These are phyloP conservation scores for Apophysomyces variabilis DNA, from an alignment of 371 early-diverging fungal species.

Conservation along the genomic window DNA sequence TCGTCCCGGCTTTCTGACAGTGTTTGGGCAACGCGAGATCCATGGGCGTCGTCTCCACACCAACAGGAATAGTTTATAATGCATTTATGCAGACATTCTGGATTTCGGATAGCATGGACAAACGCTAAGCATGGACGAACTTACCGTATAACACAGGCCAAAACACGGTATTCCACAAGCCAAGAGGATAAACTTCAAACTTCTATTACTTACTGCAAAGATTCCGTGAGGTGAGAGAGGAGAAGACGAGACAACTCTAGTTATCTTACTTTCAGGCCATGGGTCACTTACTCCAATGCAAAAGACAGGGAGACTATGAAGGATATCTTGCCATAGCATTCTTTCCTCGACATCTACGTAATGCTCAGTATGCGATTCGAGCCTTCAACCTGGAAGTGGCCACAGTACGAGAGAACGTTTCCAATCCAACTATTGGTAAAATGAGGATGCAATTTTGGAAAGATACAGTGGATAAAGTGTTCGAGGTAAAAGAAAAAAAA, in stretches of 20 bases:
- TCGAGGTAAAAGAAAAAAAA: constrained; percentile 9
- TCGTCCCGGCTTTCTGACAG: no score
- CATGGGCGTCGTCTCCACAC: background rate
- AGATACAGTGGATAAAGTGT: constrained; percentile 68
- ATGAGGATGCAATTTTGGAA: constrained; percentile 88
- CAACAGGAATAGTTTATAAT: background rate
- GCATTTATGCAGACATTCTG: constrained; percentile 2
- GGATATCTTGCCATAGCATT: constrained; percentile 79
- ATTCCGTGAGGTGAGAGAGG: constrained; percentile 45
- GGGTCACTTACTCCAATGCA: no score
- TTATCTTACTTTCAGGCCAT: no score
- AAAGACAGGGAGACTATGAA: constrained; percentile 75
- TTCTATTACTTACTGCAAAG: constrained; percentile 42
- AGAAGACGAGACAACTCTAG: background rate
- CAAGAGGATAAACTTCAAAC: constrained; percentile 21
- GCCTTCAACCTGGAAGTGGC: constrained; percentile 92
- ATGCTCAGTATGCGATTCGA: constrained; percentile 75
- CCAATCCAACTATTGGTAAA: constrained; percentile 71
- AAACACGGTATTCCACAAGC: background rate
- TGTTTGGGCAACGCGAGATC: no score
- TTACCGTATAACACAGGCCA: no score
- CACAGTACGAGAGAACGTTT: constrained; percentile 74
- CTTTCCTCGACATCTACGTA: constrained; percentile 64
- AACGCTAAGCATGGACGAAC: background rate
- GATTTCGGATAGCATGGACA: constrained; percentile 3